phyloP scores from a whole-genome alignment of 2,329 filamentous ascomycete species.

The Calycina herbarum region DNA sequence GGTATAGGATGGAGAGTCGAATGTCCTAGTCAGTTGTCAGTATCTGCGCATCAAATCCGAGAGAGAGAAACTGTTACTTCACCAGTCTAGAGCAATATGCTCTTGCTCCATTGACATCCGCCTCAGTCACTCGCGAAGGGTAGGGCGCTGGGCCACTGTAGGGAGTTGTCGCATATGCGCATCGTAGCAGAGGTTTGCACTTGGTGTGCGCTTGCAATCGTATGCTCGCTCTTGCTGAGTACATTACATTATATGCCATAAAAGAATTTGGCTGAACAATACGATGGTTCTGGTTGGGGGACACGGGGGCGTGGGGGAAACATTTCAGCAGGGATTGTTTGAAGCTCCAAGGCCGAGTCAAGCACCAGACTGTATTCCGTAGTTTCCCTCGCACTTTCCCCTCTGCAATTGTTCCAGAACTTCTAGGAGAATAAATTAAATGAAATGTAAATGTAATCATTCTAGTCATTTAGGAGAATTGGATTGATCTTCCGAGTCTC shows the following conservation, averaged over 20 bases:
- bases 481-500: no score
- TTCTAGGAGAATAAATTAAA: background rate
- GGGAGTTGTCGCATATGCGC: slow-evolving; percentile 35
- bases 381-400: no score
- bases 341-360: slow-evolving; percentile 19
- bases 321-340: slow-evolving; percentile 21
- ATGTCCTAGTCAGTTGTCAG: slow-evolving; percentile 56
- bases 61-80: slow-evolving; percentile 24
- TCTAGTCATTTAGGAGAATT: no score
- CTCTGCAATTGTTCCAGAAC: background rate
- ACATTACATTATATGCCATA: slow-evolving; percentile 30
- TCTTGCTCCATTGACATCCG: slow-evolving; percentile 37
- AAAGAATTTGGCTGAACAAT: slow-evolving; percentile 4
- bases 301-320: background rate
- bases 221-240: slow-evolving; percentile 28
- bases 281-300: background rate
- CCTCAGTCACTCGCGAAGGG: slow-evolving; percentile 35
- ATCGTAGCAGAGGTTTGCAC: slow-evolving; percentile 19
- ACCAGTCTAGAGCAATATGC: slow-evolving; percentile 39
- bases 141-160: slow-evolving; percentile 37
- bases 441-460: no score
- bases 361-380: slow-evolving; percentile 9
- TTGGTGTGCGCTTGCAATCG: slow-evolving; percentile 26
- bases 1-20: slow-evolving; percentile 85
- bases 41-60: background rate